Percentiles rank a stretch among this genome's conserved stretches.
phyloP scores from a whole-genome alignment of 495 filamentous ascomycete genomes.

The Neurospora tetrasperma region DNA sequence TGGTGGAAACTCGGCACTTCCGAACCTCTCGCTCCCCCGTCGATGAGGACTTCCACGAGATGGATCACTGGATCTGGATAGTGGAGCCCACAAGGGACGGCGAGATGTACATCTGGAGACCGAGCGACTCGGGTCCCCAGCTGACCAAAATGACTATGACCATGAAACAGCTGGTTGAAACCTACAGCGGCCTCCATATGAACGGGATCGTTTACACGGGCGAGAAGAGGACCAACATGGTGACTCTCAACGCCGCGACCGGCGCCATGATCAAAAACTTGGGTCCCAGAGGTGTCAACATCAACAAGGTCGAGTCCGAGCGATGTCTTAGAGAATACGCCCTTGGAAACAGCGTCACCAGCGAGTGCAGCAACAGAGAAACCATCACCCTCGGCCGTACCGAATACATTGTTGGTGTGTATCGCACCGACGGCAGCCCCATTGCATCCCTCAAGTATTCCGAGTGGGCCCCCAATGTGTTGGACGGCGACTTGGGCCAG shows the following conservation, averaged over 20 bases:
- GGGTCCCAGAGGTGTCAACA: constrained; percentile 30
- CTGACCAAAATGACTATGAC: constrained; percentile 74
- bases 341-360: constrained; percentile 50
- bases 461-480: constrained; percentile 91
- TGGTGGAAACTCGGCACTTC: constrained; percentile 84
- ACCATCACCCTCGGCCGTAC: constrained; percentile 72
- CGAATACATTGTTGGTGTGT: constrained; percentile 80
- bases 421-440: constrained; percentile 60
- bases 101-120: constrained; percentile 77
- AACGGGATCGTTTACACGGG: constrained; percentile 79
- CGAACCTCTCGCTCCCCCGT: constrained; percentile 54
- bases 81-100: constrained; percentile 88
- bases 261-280: constrained; percentile 56
- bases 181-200: constrained; percentile 53
- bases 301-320: constrained; percentile 36
- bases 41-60: constrained; percentile 45
- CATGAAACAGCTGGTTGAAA: constrained; percentile 73
- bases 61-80: constrained; percentile 89
- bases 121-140: constrained; percentile 54
- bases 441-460: constrained; percentile 89
- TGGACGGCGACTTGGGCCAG: constrained; percentile 73
- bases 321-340: constrained; percentile 52
- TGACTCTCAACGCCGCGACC: constrained; percentile 76
- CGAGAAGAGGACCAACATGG: constrained; percentile 78
- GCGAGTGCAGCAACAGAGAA: constrained; percentile 61